Base-by-base conservation (phyloP, 371 early-diverging fungal species). In the Mucor sp. region DNA sequence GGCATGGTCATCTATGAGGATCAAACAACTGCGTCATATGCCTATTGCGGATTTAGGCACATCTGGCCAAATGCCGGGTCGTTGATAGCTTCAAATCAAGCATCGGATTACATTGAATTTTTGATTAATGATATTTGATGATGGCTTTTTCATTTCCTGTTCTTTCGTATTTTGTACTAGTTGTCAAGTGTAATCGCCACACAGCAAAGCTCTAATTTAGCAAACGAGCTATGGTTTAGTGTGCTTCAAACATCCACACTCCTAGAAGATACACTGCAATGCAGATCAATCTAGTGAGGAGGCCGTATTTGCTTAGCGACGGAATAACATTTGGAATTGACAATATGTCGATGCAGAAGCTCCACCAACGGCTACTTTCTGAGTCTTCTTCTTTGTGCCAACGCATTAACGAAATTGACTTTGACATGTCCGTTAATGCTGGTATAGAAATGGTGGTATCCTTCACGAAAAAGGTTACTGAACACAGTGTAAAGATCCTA, bases 1-100 rank as follows among this genome's bases (percentile, higher is more conserved):
- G 25, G 50, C 50, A 50, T 50, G 53, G 27, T 27, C 53, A 53
- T 15, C 27, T 9, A 53, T 53, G 23, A 53, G 27, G 53, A 53
- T 53, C 53, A 53, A 53, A 53, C 25, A 25, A 27, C 23, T 53
- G 53, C 53, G 53, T 53, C 53, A 53, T 53, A 53, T 53, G 25
- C 27, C 53, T 25, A 14, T 53, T 53, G 5, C 14, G 53, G 53
- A 25, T 21, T 48, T 23, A 17, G 21, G 23, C 41, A 41, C 17
- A 0, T 41, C 41, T 17, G 17, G 1, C 4, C 33, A 30, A 30
- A 30, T 30, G 30, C 6, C 30, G 2, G 37, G 14, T 35, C 1
- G 0, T 35, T 35, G 37, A 35, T 35, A 35, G 37, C 37, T 9
- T 35, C 12, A 35, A 35, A 35, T 35, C 9, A 35, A 35, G 37